Evolutionary conservation across 768 basidiomycete species (phyloP), one percentile per base, ranked within the genome.

Genomic region (Peribolospora kevripleyi): DNA sequence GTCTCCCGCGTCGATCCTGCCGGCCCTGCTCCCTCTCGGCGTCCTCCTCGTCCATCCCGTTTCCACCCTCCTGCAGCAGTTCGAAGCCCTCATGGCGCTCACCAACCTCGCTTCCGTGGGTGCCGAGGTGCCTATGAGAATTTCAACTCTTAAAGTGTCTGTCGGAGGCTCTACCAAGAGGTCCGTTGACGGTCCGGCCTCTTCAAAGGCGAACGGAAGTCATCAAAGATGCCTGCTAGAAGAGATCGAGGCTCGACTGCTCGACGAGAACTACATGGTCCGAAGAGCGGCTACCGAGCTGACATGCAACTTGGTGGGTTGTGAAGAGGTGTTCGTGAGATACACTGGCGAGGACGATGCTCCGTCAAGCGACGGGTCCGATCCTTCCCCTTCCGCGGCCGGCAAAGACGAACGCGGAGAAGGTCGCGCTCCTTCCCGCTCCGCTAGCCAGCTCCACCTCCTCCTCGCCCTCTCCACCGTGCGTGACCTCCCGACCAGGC

Each of bases 41-140:
- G 25, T 25, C 25, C 25, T 25, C 25, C 54, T 64, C 41, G 76
- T 80, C 62, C 85, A 95, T 64, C 78, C 78, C n/a, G 77, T 93
- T 55, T 75, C 80, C 2, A 79, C 69, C 49, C 74, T 82, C 42
- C 70, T 97, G 5, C 86, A 93, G 63, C 75, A 75, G 46, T 98
- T 98, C 62, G 93, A 98, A 67, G 78, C 79, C 3, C 72, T 90
- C 61, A 95, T 97, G 91, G 90, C 87, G 1, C 72, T 98, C 53
- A 98, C 93, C 6, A 98, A 98, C 65, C 69, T 97, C 47, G 80
- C 91, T 0, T 88, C 87, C 13, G 74, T 84, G 52, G 76, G 75
- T 51, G 70, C 77, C 0, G 74, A 76, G 40, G 66, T 79, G 7
- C 78, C 84, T 3, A 70, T 75, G 14, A 76, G 80, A 49, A 75